phyloP scores from a whole-genome alignment of 2,329 filamentous ascomycete species.

The Sporothrix schenckii region DNA sequence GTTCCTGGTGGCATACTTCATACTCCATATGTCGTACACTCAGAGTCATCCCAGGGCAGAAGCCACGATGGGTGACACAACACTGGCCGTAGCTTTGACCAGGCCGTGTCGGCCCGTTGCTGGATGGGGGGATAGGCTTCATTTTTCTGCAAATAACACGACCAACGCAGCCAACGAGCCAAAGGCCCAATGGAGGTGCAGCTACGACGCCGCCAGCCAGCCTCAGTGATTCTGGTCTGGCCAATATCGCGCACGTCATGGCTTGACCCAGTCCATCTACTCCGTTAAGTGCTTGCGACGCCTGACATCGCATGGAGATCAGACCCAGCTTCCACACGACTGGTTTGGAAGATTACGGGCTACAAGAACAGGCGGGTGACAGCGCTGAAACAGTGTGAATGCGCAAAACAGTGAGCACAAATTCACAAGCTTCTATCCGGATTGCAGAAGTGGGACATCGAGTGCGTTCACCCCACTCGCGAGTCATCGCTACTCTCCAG shows the following conservation, averaged over 20 bases:
- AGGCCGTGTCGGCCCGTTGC: background rate
- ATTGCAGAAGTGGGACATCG: background rate
- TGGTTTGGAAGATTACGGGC: background rate
- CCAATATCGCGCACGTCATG: background rate
- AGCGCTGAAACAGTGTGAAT: background rate
- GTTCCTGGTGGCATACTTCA: background rate
- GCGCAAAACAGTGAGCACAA: background rate
- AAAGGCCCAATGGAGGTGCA: background rate
- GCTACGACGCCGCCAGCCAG: background rate
- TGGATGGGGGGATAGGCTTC: background rate
- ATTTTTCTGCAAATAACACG: background rate
- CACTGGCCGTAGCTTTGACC: slow-evolving; percentile 6
- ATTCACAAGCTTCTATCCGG: background rate
- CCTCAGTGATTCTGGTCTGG: background rate
- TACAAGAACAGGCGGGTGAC: background rate
- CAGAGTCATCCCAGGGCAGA: background rate
- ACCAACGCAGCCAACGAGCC: background rate
- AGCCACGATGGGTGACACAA: background rate
- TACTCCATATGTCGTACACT: too few relatives aligned
- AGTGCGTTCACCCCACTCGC: background rate
- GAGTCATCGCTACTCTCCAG: slow-evolving; percentile 13
- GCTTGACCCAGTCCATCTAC: background rate
- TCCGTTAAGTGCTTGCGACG: background rate
- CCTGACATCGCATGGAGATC: slow-evolving; percentile 9
- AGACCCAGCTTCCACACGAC: background rate